Conservation (phyloP, 768 basidiomycete genomes). For the Scleroderma bovista region DNA sequence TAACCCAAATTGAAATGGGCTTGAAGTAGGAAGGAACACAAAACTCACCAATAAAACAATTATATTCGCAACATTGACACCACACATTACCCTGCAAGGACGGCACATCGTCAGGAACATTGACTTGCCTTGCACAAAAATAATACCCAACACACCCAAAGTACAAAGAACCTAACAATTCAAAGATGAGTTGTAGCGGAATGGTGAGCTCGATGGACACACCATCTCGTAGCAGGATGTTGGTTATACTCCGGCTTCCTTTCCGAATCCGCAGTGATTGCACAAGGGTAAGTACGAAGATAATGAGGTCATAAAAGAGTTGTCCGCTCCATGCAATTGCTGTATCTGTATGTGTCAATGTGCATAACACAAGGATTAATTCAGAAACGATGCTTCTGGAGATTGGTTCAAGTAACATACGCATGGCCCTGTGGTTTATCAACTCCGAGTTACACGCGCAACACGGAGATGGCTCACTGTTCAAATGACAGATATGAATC, state of each 20-base stretch:
- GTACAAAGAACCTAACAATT: background rate
- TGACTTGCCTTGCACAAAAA: background rate
- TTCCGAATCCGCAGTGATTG: background rate
- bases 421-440: background rate
- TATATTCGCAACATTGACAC: slow-evolving; percentile 1
- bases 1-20: background rate
- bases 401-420: no score
- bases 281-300: slow-evolving; percentile 11
- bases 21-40: background rate
- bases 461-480: background rate
- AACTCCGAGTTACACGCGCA: background rate
- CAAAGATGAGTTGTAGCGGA: background rate
- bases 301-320: slow-evolving; percentile 13
- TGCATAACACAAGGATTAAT: no score
- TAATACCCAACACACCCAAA: background rate
- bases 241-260: background rate
- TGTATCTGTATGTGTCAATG: no score
- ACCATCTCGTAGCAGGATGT: slow-evolving; percentile 3
- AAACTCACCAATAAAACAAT: background rate
- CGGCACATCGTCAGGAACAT: no score
- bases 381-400: no score
- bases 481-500: background rate
- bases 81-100: background rate
- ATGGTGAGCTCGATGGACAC: background rate
- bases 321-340: slow-evolving; percentile 3